phyloP scores from a whole-genome alignment of 129 eudicot genomes.

The Silybum marianum region DNA sequence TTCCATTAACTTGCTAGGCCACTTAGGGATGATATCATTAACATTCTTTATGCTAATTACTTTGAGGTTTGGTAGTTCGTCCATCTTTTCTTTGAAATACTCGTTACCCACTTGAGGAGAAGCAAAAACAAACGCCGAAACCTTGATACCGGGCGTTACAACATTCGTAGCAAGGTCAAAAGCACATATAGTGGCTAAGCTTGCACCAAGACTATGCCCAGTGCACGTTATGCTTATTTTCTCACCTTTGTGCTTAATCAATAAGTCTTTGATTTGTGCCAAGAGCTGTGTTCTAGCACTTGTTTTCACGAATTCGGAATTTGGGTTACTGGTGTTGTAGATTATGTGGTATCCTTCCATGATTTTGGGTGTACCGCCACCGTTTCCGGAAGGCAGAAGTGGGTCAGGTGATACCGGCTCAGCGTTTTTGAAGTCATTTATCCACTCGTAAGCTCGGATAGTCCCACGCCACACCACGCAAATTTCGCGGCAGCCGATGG shows the following conservation, averaged over 20 bases:
- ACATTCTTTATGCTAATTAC: slow-evolving; percentile 21
- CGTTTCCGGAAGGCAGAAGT: neutral
- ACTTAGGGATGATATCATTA: slow-evolving; percentile 25
- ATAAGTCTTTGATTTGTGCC: neutral
- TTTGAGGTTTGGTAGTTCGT: slow-evolving; percentile 33
- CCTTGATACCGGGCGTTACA: slow-evolving; percentile 14
- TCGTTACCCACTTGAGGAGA: slow-evolving; percentile 35
- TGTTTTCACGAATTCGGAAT: neutral
- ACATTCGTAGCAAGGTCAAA: slow-evolving; percentile 28
- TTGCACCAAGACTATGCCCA: slow-evolving; percentile 4
- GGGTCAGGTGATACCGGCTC: neutral
- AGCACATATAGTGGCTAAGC: slow-evolving; percentile 14
- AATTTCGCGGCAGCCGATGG: slow-evolving; percentile 21
- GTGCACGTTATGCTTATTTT: neutral
- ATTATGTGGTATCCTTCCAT: neutral
- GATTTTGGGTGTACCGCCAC: neutral
- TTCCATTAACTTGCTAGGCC: slow-evolving; percentile 23
- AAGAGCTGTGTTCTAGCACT: slow-evolving; percentile 7
- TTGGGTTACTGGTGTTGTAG: neutral
- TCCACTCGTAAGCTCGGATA: slow-evolving; percentile 22
- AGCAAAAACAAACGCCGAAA: slow-evolving; percentile 20
- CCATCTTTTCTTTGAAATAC: slow-evolving; percentile 18
- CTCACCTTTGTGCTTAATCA: neutral
- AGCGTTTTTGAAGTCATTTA: slow-evolving; percentile 29
- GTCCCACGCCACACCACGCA: slow-evolving; percentile 42